Percentiles rank a stretch among this genome's conserved stretches.
phyloP scores from a whole-genome alignment of 2,329 filamentous ascomycete species.

The Clarireedia homoeocarpa region DNA sequence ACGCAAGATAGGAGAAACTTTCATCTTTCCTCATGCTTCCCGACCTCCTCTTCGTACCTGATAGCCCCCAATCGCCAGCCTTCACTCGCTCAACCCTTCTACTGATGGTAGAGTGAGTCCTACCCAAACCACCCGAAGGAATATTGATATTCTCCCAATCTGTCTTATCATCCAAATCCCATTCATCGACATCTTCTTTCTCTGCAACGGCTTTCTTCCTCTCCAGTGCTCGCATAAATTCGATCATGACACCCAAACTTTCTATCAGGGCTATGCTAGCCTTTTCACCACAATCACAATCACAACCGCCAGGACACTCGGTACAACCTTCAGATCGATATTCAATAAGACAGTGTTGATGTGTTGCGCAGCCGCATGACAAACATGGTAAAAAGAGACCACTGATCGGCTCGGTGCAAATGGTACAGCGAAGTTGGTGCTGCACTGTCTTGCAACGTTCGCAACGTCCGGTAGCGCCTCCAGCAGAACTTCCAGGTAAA shows the following conservation, averaged over 20 bases:
- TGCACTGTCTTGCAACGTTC: conserved; percentile 46
- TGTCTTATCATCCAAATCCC: conserved; percentile 19
- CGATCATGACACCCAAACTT: conserved; percentile 43
- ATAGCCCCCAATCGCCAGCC: conserved; percentile 23
- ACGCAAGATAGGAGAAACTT: conserved; percentile 7
- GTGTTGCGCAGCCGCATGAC: conserved; percentile 53
- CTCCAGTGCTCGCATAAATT: conserved; percentile 21
- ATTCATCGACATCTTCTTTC: conserved; percentile 17
- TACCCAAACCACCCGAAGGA: conserved; percentile 18
- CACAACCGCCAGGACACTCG: conserved; percentile 55
- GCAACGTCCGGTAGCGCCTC: conserved; percentile 41
- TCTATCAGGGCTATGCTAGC: conserved; percentile 51
- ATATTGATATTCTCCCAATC: conserved; percentile 22
- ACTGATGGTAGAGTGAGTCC: conserved; percentile 23
- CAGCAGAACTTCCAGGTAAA: conserved; percentile 32
- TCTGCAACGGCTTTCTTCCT: conserved; percentile 10
- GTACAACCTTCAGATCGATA: conserved; percentile 35
- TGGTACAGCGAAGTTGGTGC: conserved; percentile 52
- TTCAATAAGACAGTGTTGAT: conserved; percentile 41
- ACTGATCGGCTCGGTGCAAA: conserved; percentile 53
- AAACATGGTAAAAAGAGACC: conserved; percentile 54
- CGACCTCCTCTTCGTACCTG: conserved; percentile 21
- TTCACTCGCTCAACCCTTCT: conserved; percentile 25
- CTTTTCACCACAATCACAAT: conserved; percentile 53
- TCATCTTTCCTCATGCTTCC: conserved; percentile 27